A percentile compares a stretch with the other conserved stretches of the same genome.
phyloP scores from a whole-genome alignment of 1,284 basidiomycete genomes.

The Leccinum subspadiceum region DNA sequence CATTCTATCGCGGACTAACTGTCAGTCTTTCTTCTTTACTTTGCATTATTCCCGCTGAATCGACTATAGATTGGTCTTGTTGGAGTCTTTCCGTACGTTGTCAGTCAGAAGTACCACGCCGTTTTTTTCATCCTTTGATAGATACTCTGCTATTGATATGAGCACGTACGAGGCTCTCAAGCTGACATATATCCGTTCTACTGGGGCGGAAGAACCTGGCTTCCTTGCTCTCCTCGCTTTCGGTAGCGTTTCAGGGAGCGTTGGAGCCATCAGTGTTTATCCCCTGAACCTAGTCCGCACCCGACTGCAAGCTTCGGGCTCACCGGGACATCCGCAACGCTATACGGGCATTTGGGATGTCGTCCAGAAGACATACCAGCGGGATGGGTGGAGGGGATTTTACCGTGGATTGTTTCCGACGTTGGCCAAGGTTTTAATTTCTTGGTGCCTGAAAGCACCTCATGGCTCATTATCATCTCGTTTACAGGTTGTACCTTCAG shows the following conservation, averaged over 20 bases:
- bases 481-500: slow-evolving; percentile 82
- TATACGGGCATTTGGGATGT: slow-evolving; percentile 93
- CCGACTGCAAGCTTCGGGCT: slow-evolving; percentile 93
- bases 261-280: slow-evolving; percentile 91
- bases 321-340: slow-evolving; percentile 84
- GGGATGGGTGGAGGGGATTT: slow-evolving; percentile 92
- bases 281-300: slow-evolving; percentile 94
- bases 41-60: slow-evolving; percentile 15
- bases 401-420: slow-evolving; percentile 93
- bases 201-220: slow-evolving; percentile 79
- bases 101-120: background rate
- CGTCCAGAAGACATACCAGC: slow-evolving; percentile 72
- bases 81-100: slow-evolving; percentile 83
- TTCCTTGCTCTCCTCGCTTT: slow-evolving; percentile 82
- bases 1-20: slow-evolving; percentile 90
- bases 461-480: slow-evolving; percentile 13
- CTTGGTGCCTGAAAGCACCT: background rate
- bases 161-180: slow-evolving; percentile 92
- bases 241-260: slow-evolving; percentile 85
- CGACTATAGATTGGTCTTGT: slow-evolving; percentile 74
- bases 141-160: slow-evolving; percentile 92
- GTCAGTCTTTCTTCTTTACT: slow-evolving; percentile 47
- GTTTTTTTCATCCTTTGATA: slow-evolving; percentile 26
- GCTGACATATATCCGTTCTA: slow-evolving; percentile 77
- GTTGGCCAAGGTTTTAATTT: slow-evolving; percentile 71